Evolutionary conservation across 192 early-diverging fungal species (phyloP).

Genomic region (Backusella mclennaniae): DNA sequence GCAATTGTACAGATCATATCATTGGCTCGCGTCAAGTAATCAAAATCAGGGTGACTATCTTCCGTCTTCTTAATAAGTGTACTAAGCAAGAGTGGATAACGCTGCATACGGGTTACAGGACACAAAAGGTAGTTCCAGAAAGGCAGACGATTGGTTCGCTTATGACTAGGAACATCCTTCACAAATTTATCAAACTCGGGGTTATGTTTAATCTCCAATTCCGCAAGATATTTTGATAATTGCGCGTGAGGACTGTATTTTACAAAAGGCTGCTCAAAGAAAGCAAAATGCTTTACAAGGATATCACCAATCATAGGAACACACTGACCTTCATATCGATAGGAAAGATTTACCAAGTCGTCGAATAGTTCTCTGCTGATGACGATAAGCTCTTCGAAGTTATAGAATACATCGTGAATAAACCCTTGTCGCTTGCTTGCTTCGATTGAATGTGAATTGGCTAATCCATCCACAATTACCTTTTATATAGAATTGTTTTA

Average conservation of each 20-base stretch:
- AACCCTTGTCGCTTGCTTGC: conserved; percentile 59
- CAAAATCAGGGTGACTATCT: conserved; percentile 74
- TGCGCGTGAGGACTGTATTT: conserved; percentile 82
- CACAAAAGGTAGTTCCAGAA: conserved; percentile 55
- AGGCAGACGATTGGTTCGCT: conserved; percentile 22
- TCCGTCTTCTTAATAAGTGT: conserved; percentile 83
- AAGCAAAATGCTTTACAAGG: conserved; percentile 67
- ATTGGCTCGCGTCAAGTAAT: conserved; percentile 45
- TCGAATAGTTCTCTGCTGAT: conserved; percentile 59
- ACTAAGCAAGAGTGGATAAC: conserved; percentile 83
- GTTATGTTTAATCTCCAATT: conserved; percentile 71
- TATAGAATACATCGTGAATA: conserved; percentile 76
- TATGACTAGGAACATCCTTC: conserved; percentile 35
- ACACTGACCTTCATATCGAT: conserved; percentile 57
- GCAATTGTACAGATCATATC: conserved; percentile 14
- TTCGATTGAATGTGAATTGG: conserved; percentile 18
- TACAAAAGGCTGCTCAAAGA: conserved; percentile 71
- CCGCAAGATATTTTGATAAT: conserved; percentile 77
- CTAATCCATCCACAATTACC: conserved; percentile 15
- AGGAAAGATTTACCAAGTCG: conserved; percentile 53
- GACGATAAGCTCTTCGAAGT: conserved; percentile 37
- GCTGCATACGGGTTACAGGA: conserved; percentile 81
- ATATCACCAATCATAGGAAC: conserved; percentile 81
- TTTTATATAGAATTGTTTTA: neutral
- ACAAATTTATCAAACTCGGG: conserved; percentile 70